Base-by-base conservation (phyloP, 2,329 filamentous ascomycete species). In the Neocatenulostroma microsporum region DNA sequence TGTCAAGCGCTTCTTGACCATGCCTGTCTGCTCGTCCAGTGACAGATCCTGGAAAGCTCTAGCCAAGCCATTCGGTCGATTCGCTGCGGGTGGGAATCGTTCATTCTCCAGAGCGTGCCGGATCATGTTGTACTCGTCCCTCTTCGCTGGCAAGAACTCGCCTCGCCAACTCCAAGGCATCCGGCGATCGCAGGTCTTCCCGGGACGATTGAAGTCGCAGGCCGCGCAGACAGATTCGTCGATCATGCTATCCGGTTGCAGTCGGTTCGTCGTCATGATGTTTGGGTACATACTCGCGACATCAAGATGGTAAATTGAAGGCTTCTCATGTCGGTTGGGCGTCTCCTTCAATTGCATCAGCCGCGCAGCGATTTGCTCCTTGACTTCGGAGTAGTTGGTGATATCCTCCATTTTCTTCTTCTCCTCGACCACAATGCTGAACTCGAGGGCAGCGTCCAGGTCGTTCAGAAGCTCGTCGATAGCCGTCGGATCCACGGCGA, bases 251-350 rank as follows among this genome's bases (percentile, higher is more conserved):
- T 98, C 91, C 0, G 91, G 91, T 51, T 98, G 91, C 30, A 98
- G 64, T 60, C 91, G 83, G 61, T 98, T 98, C 1, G 91, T 98
- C 2, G 93, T 98, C 93, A 98, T 98, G 60, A 98, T 98, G 62
- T 98, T 98, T 8, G 91, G 91, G 59, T 98, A 98, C 91, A 98
- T 98, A 41, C 91, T 95, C 13, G 91, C 91, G 40, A 98, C 93
- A 57, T 98, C 91, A 65, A 98, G 70, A 71, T 98, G 91, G 64
- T 98, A 98, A 47, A 98, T 98, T 21, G 93, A 74, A 4, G 91
- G 91, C 28, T 79, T 71, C 60, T 98, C 91, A 49, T 71, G 78
- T 45, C 91, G 75, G 52, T 93, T 87, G 1, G 91, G 89, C 1
- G 81, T 91, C 34, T 80, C 72, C 59, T 84, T 93, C 35, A 98